These are phyloP conservation scores for Ophidiomyces ophidiicola DNA, from an alignment of 2,329 filamentous ascomycete genomes.

Conservation along the genomic window DNA sequence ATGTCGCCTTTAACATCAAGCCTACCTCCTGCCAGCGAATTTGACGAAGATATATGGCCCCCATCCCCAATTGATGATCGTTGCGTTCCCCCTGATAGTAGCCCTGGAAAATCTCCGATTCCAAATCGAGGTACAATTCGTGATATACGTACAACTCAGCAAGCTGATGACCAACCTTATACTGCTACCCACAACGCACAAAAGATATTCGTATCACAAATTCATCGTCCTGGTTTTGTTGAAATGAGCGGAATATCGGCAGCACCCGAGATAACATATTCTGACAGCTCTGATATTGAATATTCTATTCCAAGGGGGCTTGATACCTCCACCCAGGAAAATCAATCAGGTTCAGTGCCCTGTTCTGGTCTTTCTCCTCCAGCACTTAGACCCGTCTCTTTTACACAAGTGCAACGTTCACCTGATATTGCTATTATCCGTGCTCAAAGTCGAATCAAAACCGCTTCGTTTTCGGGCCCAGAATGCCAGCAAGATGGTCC, in stretches of 20 bases:
- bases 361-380: conserved; percentile 8
- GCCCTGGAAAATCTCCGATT: conserved; percentile 15
- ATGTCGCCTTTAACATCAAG: not conserved
- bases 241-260: too few species aligned
- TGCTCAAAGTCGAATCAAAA: not conserved
- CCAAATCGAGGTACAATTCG: too few species aligned
- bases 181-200: too few species aligned
- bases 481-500: not conserved
- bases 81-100: conserved; percentile 23
- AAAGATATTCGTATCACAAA: too few species aligned
- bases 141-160: too few species aligned
- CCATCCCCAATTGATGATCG: not conserved
- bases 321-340: conserved; percentile 11
- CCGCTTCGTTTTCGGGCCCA: not conserved
- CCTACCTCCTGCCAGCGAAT: not conserved
- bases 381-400: conserved; percentile 6
- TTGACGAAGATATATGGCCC: conserved; percentile 1
- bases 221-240: too few species aligned
- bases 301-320: conserved; percentile 7
- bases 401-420: conserved; percentile 13
- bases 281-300: conserved; percentile 10
- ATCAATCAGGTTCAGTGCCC: not conserved
- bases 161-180: too few species aligned
- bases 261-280: too few species aligned
- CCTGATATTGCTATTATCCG: not conserved